Conservation (phyloP, 1,284 basidiomycete species). For the Ustilago vetiveriae region DNA sequence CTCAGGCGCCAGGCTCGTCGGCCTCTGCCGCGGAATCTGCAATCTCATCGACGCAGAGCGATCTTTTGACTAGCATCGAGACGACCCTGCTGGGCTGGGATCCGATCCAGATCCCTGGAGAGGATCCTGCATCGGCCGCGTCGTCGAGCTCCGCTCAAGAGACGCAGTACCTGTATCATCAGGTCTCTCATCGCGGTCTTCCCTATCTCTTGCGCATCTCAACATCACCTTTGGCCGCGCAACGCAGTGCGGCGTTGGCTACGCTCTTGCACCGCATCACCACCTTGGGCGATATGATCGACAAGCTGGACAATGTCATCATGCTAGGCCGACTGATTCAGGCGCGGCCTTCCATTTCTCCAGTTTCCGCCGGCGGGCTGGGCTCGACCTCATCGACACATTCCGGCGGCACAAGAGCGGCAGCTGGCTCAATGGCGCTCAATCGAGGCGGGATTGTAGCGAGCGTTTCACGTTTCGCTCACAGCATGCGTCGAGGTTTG, state of each 20-base stretch:
- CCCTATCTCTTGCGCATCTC: constrained; percentile 43
- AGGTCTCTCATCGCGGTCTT: constrained; percentile 35
- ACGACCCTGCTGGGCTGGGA: constrained; percentile 37
- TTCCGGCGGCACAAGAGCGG: neutral
- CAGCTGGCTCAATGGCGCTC: constrained; percentile 3
- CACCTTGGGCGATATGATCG: constrained; percentile 16
- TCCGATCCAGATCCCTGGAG: constrained; percentile 5
- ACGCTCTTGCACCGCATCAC: constrained; percentile 31
- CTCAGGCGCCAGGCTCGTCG: constrained; percentile 12
- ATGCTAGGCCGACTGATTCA: constrained; percentile 21
- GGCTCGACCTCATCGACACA: neutral
- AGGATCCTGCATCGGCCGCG: neutral
- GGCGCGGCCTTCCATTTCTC: neutral
- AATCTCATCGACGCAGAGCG: constrained; percentile 6
- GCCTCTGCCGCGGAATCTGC: neutral
- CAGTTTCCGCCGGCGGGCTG: neutral
- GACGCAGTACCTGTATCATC: constrained; percentile 30
- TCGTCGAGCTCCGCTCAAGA: neutral
- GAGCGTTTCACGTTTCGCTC: neutral
- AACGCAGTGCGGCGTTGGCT: constrained; percentile 30
- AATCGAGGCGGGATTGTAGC: constrained; percentile 6
- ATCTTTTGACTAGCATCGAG: constrained; percentile 25
- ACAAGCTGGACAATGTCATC: constrained; percentile 36
- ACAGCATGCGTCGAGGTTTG: neutral
- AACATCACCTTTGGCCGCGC: constrained; percentile 13